phyloP scores from a whole-genome alignment of 192 early-diverging fungal species.

The Coemansia umbellata region DNA sequence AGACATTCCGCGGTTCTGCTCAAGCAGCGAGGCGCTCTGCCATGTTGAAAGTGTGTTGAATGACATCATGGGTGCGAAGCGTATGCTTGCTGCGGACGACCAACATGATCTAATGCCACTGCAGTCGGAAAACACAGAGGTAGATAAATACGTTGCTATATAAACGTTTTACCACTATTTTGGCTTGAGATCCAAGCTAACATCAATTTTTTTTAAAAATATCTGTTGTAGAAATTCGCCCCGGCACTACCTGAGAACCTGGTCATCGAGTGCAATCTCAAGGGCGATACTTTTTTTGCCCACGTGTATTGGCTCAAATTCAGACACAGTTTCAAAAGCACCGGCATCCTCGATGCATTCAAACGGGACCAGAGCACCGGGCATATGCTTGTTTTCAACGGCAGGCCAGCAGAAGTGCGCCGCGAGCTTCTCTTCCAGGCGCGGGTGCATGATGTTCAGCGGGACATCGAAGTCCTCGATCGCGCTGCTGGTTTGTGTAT shows the following conservation, averaged over 20 bases:
- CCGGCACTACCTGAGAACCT: slow-evolving; percentile 41
- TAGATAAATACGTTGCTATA: neutral
- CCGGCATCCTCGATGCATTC: slow-evolving; percentile 40
- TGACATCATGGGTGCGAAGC: slow-evolving; percentile 13
- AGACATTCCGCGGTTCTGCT: neutral
- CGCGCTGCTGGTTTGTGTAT: slow-evolving; percentile 18
- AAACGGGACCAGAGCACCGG: slow-evolving; percentile 31
- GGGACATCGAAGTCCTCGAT: slow-evolving; percentile 12
- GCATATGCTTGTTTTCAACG: slow-evolving; percentile 36
- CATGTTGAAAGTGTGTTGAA: slow-evolving; percentile 10
- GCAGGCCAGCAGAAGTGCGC: slow-evolving; percentile 34
- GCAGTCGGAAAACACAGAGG: slow-evolving; percentile 19
- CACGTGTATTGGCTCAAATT: slow-evolving; percentile 39
- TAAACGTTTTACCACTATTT: neutral
- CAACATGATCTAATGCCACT: slow-evolving; percentile 31
- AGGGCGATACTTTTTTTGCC: slow-evolving; percentile 8
- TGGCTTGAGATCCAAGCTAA: neutral
- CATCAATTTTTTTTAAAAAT: neutral
- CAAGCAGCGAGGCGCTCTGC: slow-evolving; percentile 11
- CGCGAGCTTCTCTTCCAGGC: slow-evolving; percentile 29
- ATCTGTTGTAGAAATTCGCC: slow-evolving; percentile 34
- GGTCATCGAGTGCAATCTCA: slow-evolving; percentile 31
- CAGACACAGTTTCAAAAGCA: slow-evolving; percentile 17
- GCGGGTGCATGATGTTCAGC: slow-evolving; percentile 1
- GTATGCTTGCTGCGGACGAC: slow-evolving; percentile 7